A percentile compares a stretch with the other conserved stretches of the same genome.
These are phyloP conservation scores for Priceomyces castillae DNA, from an alignment of 805 yeast species.

Conservation along the genomic window DNA sequence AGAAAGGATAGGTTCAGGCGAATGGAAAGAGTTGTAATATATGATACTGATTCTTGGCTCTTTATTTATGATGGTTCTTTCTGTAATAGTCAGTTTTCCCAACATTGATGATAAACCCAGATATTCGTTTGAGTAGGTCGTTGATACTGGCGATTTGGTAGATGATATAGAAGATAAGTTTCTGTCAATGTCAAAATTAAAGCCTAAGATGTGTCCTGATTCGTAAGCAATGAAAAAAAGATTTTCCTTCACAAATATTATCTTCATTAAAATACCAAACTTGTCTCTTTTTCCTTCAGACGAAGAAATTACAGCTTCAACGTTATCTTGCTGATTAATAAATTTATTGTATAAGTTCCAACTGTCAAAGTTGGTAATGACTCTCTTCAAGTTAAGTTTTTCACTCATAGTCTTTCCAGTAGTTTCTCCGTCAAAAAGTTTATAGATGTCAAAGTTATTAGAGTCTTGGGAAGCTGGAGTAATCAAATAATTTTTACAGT, in stretches of 20 bases:
- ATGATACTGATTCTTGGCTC: conserved; percentile 19
- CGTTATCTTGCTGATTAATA: conserved; percentile 9
- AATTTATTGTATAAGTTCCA: conserved; percentile 13
- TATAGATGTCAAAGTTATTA: conserved; percentile 61
- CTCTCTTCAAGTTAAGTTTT: conserved; percentile 24
- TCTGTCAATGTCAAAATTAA: conserved; percentile 15
- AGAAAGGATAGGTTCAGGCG: conserved; percentile 56
- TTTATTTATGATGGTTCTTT: conserved; percentile 21
- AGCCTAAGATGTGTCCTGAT: conserved; percentile 54
- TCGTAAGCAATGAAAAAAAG: conserved; percentile 62
- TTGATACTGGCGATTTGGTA: neutral
- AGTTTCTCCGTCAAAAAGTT: conserved; percentile 20
- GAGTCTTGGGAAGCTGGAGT: conserved; percentile 68
- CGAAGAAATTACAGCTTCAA: conserved; percentile 6
- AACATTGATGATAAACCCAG: neutral
- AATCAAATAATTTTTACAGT: conserved; percentile 32
- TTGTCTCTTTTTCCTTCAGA: conserved; percentile 26
- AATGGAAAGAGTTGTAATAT: conserved; percentile 32
- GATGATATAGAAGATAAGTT: conserved; percentile 1
- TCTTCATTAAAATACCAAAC: conserved; percentile 67
- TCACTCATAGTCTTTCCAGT: conserved; percentile 4
- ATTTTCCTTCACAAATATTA: conserved; percentile 34
- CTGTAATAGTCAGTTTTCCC: neutral
- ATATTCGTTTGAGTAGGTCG: neutral
- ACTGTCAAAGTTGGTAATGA: conserved; percentile 32